phyloP scores from a whole-genome alignment of 192 early-diverging fungal genomes.

The Geranomyces variabilis region DNA sequence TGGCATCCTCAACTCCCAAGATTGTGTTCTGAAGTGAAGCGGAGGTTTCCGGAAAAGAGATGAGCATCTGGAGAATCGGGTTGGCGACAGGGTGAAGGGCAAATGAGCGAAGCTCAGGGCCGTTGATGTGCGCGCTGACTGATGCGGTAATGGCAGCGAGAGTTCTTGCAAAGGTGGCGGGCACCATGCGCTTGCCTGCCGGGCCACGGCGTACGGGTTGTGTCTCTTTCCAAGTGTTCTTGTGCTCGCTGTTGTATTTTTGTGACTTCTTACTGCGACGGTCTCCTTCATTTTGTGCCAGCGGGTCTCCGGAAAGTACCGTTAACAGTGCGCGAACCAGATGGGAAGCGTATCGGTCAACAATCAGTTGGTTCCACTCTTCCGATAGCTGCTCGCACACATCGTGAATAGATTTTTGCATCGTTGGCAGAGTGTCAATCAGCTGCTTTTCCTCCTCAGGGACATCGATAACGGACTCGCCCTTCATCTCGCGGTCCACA shows the following conservation, averaged over 20 bases:
- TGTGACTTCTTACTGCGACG: constrained; percentile 79
- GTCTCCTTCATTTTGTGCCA: constrained; percentile 51
- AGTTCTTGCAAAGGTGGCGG: constrained; percentile 62
- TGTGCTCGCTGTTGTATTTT: constrained; percentile 51
- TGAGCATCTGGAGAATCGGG: constrained; percentile 73
- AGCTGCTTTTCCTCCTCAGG: constrained; percentile 35
- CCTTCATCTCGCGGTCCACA: constrained; percentile 72
- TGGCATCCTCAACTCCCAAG: constrained; percentile 10
- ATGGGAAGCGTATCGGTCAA: constrained; percentile 76
- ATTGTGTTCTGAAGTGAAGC: constrained; percentile 28
- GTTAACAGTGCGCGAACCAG: constrained; percentile 72
- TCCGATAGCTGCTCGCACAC: constrained; percentile 59
- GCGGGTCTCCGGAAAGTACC: constrained; percentile 67
- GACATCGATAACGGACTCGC: constrained; percentile 24
- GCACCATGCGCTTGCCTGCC: constrained; percentile 52
- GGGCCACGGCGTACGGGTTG: not conserved
- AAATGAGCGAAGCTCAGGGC: constrained; percentile 58
- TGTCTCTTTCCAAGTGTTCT: constrained; percentile 28
- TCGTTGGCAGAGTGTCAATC: constrained; percentile 57
- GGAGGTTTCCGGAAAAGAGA: constrained; percentile 32
- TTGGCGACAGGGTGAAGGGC: constrained; percentile 73
- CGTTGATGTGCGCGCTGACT: constrained; percentile 53
- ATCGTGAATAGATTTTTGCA: constrained; percentile 63
- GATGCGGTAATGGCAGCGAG: constrained; percentile 52
- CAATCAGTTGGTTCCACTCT: constrained; percentile 57